Conservation (phyloP, 192 early-diverging fungal genomes). For the Diversispora eburnea region DNA sequence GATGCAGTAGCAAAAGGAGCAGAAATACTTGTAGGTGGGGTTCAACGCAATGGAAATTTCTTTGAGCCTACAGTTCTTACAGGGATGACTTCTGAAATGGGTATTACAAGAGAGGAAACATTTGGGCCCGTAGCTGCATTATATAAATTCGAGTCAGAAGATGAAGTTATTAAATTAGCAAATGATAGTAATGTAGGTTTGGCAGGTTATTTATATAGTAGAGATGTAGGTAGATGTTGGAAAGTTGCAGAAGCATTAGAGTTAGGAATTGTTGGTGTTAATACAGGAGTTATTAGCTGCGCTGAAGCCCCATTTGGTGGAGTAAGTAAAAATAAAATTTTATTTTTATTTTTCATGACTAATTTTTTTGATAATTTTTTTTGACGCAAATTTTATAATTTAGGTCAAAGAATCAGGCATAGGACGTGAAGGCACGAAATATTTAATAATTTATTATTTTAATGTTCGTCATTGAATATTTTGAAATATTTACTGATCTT, state of each 20-base stretch:
- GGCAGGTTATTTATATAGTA: conserved; percentile 82
- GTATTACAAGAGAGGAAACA: conserved; percentile 73
- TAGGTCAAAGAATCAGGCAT: conserved; percentile 65
- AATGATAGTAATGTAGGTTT: conserved; percentile 75
- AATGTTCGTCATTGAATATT: neutral
- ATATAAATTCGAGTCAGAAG: conserved; percentile 71
- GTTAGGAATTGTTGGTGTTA: conserved; percentile 89
- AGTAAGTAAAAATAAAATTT: conserved; percentile 37
- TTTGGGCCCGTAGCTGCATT: conserved; percentile 89
- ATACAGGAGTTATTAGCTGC: conserved; percentile 60
- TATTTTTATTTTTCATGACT: neutral
- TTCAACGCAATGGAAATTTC: conserved; percentile 59
- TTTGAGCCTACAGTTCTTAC: conserved; percentile 79
- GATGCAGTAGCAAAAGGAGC: conserved; percentile 76
- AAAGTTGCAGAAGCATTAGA: conserved; percentile 78
- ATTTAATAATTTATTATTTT: neutral
- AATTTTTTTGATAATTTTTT: neutral
- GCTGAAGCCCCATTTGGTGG: conserved; percentile 68
- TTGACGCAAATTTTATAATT: neutral
- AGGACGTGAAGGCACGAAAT: conserved; percentile 63
- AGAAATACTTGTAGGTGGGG: conserved; percentile 64
- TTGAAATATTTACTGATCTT: neutral
- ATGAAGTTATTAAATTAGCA: conserved; percentile 71
- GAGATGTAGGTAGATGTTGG: conserved; percentile 70
- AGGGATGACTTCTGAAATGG: conserved; percentile 65